These are phyloP conservation scores for Neofusicoccum cordaticola DNA, from an alignment of 2,329 filamentous ascomycete species.

Conservation along the genomic window DNA sequence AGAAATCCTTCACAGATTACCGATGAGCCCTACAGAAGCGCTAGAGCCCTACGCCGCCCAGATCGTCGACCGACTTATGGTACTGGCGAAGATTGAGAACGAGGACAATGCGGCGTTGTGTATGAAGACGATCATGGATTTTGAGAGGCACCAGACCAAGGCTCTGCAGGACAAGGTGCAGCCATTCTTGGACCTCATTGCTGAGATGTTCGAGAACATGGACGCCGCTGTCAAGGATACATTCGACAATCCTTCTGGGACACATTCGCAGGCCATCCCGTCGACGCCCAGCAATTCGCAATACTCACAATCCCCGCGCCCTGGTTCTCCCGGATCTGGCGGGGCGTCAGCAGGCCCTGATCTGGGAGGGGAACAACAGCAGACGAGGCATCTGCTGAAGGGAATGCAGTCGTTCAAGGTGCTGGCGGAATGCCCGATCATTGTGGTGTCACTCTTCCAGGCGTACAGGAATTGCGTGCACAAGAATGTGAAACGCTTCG, in stretches of 20 bases:
- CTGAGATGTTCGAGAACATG: constrained; percentile 95
- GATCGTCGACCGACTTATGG: constrained; percentile 86
- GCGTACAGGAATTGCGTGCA: constrained; percentile 77
- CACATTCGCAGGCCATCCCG: constrained; percentile 53
- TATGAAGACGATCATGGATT: constrained; percentile 96
- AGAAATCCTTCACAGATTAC: constrained; percentile 90
- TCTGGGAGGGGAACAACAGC: constrained; percentile 77
- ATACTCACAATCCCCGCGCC: constrained; percentile 82
- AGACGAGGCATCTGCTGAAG: constrained; percentile 75
- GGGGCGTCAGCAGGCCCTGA: constrained; percentile 70
- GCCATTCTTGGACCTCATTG: constrained; percentile 83
- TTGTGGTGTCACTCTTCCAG: constrained; percentile 97
- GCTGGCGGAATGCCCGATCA: constrained; percentile 94
- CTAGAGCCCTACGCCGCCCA: constrained; percentile 87
- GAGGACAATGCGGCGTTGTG: constrained; percentile 98
- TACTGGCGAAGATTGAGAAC: constrained; percentile 84
- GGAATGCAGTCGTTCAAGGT: constrained; percentile 99
- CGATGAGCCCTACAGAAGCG: constrained; percentile 68
- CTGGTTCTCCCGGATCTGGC: constrained; percentile 83
- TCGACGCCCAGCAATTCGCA: constrained; percentile 62
- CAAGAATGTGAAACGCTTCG: constrained; percentile 85
- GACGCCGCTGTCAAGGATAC: constrained; percentile 93
- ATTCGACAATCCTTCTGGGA: constrained; percentile 66
- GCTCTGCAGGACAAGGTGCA: constrained; percentile 79
- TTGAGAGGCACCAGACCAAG: constrained; percentile 89